phyloP scores from a whole-genome alignment of 2,329 filamentous ascomycete species.

The Ascochyta clinopodiicola region DNA sequence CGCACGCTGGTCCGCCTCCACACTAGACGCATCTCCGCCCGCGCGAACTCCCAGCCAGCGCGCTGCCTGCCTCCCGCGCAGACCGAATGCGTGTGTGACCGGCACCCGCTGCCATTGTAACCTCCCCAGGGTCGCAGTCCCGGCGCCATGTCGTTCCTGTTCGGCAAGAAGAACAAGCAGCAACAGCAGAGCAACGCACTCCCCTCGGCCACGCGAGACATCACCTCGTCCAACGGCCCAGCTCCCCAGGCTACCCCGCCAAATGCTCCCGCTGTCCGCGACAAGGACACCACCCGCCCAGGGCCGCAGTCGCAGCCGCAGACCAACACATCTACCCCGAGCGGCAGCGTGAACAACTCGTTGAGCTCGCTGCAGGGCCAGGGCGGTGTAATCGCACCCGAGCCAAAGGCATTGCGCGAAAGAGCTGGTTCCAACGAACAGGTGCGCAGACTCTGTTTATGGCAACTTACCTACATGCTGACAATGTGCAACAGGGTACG shows the following conservation, averaged over 20 bases:
- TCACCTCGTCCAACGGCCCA: constrained; percentile 62
- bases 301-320: constrained; percentile 29
- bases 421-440: constrained; percentile 62
- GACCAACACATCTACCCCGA: constrained; percentile 70
- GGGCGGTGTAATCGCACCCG: constrained; percentile 64
- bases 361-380: constrained; percentile 72
- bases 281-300: constrained; percentile 43
- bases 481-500: constrained; percentile 7
- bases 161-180: constrained; percentile 56
- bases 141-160: constrained; percentile 59
- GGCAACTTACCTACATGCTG: constrained; percentile 9
- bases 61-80: constrained; percentile 17
- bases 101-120: constrained; percentile 30
- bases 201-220: constrained; percentile 62
- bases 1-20: constrained; percentile 1
- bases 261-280: constrained; percentile 36
- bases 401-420: constrained; percentile 67
- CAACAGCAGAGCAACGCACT: constrained; percentile 52
- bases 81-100: constrained; percentile 43
- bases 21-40: constrained; percentile 14
- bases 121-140: constrained; percentile 26
- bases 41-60: constrained; percentile 10
- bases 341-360: constrained; percentile 70
- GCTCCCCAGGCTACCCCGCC: constrained; percentile 52
- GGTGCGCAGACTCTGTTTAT: constrained; percentile 45